phyloP scores from a whole-genome alignment of 1,284 basidiomycete species.

The Cryptococcus amylolentus region DNA sequence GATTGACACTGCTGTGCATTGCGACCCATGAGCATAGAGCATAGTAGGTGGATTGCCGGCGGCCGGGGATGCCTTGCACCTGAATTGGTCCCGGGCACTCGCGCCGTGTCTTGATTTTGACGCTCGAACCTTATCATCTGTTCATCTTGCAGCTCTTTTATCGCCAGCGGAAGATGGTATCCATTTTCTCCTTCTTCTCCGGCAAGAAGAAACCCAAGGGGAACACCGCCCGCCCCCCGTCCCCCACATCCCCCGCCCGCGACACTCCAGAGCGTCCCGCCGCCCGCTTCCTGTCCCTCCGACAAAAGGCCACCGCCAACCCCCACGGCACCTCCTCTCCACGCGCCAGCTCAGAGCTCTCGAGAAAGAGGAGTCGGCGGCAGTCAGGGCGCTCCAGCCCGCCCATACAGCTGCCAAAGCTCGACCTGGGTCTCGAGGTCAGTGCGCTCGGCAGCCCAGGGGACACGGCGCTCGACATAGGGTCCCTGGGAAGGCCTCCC shows the following conservation, averaged over 20 bases:
- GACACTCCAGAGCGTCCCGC: not conserved
- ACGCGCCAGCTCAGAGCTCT: constrained; percentile 17
- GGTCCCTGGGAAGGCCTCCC: constrained; percentile 24
- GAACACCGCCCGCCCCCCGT: not conserved
- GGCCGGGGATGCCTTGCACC: not conserved
- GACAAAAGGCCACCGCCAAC: constrained; percentile 6
- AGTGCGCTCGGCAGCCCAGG: not conserved
- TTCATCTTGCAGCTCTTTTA: not conserved
- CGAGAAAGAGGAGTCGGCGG: constrained; percentile 5
- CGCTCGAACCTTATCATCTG: not conserved
- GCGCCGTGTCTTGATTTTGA: not conserved
- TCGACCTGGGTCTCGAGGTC: constrained; percentile 20
- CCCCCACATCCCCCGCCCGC: not conserved
- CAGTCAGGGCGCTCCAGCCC: not conserved
- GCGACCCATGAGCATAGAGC: too few relatives aligned
- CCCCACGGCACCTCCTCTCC: constrained; percentile 9
- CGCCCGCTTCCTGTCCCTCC: constrained; percentile 16
- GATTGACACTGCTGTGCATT: too few relatives aligned
- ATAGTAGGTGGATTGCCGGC: not conserved
- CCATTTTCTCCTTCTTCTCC: constrained; percentile 35
- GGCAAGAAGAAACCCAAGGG: constrained; percentile 27
- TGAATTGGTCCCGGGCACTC: not conserved
- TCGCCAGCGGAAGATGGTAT: constrained; percentile 24
- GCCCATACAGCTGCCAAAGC: constrained; percentile 6
- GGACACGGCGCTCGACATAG: constrained; percentile 11